phyloP scores from a whole-genome alignment of 768 basidiomycete species.

The Suillus subalutaceus region DNA sequence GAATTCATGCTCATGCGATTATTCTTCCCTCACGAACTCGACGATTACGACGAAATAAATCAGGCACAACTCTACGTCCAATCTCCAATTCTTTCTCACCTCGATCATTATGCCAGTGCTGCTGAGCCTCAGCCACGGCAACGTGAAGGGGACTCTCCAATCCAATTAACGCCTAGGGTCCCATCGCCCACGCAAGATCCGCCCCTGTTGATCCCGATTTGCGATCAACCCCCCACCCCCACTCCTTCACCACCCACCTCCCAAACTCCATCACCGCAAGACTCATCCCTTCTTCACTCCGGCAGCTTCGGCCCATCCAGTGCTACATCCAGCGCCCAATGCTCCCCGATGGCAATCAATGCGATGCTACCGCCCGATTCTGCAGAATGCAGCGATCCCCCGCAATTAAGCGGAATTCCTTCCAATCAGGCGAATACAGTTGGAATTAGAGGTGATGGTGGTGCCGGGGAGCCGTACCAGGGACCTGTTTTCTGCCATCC shows the following conservation, averaged over 20 bases:
- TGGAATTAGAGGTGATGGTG: constrained; percentile 7
- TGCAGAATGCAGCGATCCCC: constrained; percentile 22
- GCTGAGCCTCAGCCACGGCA: background rate
- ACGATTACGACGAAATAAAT: constrained; percentile 28
- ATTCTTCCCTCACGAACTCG: constrained; percentile 54
- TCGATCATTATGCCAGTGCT: constrained; percentile 6
- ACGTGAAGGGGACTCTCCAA: constrained; percentile 1
- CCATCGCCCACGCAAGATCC: constrained; percentile 10
- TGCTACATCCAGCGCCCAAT: constrained; percentile 11
- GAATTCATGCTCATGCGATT: constrained; percentile 73
- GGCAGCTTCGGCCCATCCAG: constrained; percentile 14
- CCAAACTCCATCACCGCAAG: constrained; percentile 29
- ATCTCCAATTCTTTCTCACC: constrained; percentile 9
- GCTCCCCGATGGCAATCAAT: constrained; percentile 27
- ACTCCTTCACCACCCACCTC: constrained; percentile 31
- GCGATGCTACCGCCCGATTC: constrained; percentile 26
- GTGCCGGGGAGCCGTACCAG: constrained; percentile 4
- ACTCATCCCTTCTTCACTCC: constrained; percentile 21
- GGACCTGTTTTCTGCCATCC: constrained; percentile 9
- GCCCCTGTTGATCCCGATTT: background rate
- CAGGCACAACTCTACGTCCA: constrained; percentile 5
- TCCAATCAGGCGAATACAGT: constrained; percentile 6
- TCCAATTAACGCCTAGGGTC: background rate
- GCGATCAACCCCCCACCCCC: constrained; percentile 27
- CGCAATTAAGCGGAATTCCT: constrained; percentile 6